These are phyloP conservation scores for Podaxis sp. DNA, from an alignment of 768 basidiomycete species.

Conservation along the genomic window DNA sequence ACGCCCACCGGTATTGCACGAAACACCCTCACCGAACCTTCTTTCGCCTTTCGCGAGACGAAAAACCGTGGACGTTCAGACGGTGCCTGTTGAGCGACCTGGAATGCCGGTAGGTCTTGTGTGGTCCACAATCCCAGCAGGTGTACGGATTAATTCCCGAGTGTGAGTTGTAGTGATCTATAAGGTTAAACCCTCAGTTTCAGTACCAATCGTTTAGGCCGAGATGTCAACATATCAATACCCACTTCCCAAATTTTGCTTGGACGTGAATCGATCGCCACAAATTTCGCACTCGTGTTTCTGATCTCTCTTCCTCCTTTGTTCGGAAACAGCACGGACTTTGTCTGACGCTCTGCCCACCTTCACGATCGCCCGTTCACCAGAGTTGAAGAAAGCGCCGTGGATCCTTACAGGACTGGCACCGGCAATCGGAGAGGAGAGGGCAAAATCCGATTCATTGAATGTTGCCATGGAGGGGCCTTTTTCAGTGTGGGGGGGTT, in stretches of 20 bases:
- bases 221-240: neutral
- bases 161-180: neutral
- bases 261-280: neutral
- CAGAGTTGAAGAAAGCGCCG: neutral
- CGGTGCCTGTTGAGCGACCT: conserved; percentile 1
- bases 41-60: neutral
- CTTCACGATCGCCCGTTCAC: neutral
- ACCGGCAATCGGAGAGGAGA: neutral
- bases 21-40: neutral
- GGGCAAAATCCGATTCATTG: neutral
- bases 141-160: neutral
- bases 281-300: neutral
- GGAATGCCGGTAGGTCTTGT: neutral
- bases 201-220: neutral
- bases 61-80: neutral
- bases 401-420: neutral
- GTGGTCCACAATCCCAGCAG: neutral
- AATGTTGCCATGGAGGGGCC: neutral
- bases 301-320: neutral
- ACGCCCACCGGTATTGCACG: neutral
- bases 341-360: neutral
- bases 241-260: conserved; percentile 5
- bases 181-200: neutral
- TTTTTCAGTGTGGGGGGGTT: neutral
- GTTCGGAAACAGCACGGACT: neutral